Percentiles rank a stretch among this genome's conserved stretches.
Evolutionary conservation across 1,284 basidiomycete genomes (phyloP).

Genomic region (Rhodotorula sp.): DNA sequence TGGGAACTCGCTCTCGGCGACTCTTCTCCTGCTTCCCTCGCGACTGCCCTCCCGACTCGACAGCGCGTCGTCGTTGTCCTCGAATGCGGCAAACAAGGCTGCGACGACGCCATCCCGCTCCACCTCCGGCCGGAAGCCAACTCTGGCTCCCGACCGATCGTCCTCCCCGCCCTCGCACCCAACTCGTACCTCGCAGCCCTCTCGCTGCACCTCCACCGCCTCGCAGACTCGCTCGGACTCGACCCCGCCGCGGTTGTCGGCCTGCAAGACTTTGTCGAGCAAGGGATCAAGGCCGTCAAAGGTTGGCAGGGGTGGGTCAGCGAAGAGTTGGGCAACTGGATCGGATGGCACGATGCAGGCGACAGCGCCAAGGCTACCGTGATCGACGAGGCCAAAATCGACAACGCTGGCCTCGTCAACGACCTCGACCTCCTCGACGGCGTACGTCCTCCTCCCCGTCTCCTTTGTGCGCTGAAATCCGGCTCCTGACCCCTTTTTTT

Average conservation of each 20-base stretch:
- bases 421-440: conserved; percentile 34
- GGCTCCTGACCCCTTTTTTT: too few species aligned
- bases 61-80: conserved; percentile 27
- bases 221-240: conserved; percentile 26
- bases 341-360: conserved; percentile 29
- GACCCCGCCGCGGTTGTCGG: conserved; percentile 7
- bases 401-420: conserved; percentile 8
- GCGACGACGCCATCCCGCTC: conserved; percentile 5
- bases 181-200: conserved; percentile 34
- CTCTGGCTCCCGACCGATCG: neutral
- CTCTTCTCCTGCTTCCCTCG: neutral
- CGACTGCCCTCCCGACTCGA: neutral
- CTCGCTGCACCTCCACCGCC: conserved; percentile 38
- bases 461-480: neutral
- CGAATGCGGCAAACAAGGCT: conserved; percentile 29
- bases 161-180: conserved; percentile 27
- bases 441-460: conserved; percentile 5
- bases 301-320: conserved; percentile 39
- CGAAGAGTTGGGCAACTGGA: conserved; percentile 31
- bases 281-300: conserved; percentile 29
- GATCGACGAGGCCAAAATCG: neutral
- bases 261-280: conserved; percentile 14
- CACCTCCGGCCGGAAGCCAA: neutral
- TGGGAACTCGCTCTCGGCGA: conserved; percentile 8
- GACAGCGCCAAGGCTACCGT: conserved; percentile 18